Evolutionary conservation across 768 basidiomycete species (phyloP), one percentile per base, ranked within the genome.

Genomic region (Tricholomella constricta): DNA sequence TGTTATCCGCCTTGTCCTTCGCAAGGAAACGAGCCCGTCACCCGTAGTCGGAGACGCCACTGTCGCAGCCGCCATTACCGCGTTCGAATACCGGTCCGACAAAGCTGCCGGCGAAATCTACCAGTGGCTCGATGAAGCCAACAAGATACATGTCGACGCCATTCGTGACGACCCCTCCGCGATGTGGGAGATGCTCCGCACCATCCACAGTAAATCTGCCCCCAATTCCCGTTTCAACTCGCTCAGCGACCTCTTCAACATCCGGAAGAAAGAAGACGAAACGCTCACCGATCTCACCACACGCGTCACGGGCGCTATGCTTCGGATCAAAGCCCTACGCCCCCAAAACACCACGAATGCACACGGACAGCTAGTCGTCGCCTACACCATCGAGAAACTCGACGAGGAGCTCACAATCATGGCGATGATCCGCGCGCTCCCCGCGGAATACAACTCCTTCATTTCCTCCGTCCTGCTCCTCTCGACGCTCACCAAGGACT

Each of bases 1-100:
- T 10, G 36, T 26, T 26, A 37, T 49, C 6, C 40, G 41, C 40
- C 50, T 51, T 51, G 41, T 51, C 29, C 36, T 20, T 44, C 41
- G 29, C 9, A 20, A 51, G 31, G 50, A 51, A 32, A n/a, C 2
- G 19, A 4, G 2, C 7, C 48, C 41, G 4, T 10, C 19, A 2
- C 4, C 15, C 2, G 31, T 9, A n/a, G n/a, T n/a, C n/a, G n/a
- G n/a, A 31, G 50, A 51, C 31, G 2, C 50, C 10, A 10, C 31
- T 3, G 14, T 41, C 20, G 20, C 20, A 27, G 20, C 37, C 14
- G 26, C 19, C 2, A 17, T 26, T 19, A 23, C 17, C 2, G 29
- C 40, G 41, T 51, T 29, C 22, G 19, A 43, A 48, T 38, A 6
- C 22, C n/a, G n/a, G n/a, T n/a, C n/a, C n/a, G n/a, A n/a, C n/a